Evolutionary conservation across 441 rosid species (phyloP).

Genomic region (Erysimum cheiri): DNA sequence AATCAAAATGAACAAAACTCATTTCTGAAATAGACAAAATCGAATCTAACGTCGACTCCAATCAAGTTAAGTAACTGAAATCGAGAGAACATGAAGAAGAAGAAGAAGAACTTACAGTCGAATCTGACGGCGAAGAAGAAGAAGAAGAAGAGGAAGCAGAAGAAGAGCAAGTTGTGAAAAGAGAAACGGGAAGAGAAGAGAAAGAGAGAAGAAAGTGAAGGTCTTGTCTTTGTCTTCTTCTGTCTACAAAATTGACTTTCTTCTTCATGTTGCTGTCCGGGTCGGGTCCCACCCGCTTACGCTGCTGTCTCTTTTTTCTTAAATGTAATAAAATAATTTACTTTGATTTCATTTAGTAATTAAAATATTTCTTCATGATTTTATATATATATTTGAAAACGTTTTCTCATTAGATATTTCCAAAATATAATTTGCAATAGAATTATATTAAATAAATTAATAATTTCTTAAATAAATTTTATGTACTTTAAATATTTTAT

Average conservation of each 20-base stretch:
- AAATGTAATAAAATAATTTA: not conserved
- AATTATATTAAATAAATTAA: too few relatives aligned
- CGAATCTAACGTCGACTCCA: not conserved
- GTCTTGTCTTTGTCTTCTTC: not conserved
- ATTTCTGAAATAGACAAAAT: not conserved
- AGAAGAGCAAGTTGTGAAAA: constrained; percentile 10
- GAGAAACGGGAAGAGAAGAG: constrained; percentile 7
- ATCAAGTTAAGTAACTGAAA: not conserved
- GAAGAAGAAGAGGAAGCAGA: constrained; percentile 8
- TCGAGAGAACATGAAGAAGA: not conserved
- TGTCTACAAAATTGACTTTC: constrained; percentile 16
- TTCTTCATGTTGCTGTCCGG: constrained; percentile 42
- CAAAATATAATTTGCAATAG: too few relatives aligned
- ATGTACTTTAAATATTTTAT: too few relatives aligned
- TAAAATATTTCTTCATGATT: too few relatives aligned
- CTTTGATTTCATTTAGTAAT: too few relatives aligned
- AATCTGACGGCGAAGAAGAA: constrained; percentile 25
- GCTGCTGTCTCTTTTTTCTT: constrained; percentile 24
- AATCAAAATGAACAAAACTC: not conserved
- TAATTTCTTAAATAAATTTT: too few relatives aligned
- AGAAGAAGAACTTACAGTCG: constrained; percentile 27
- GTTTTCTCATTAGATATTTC: too few relatives aligned
- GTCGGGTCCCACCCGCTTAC: constrained; percentile 38
- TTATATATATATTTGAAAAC: too few relatives aligned
- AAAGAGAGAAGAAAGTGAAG: constrained; percentile 31